Percentiles rank a stretch among this genome's conserved stretches.
phyloP scores from a whole-genome alignment of 2,329 filamentous ascomycete genomes.

The Aspergillus puulaauensis region DNA sequence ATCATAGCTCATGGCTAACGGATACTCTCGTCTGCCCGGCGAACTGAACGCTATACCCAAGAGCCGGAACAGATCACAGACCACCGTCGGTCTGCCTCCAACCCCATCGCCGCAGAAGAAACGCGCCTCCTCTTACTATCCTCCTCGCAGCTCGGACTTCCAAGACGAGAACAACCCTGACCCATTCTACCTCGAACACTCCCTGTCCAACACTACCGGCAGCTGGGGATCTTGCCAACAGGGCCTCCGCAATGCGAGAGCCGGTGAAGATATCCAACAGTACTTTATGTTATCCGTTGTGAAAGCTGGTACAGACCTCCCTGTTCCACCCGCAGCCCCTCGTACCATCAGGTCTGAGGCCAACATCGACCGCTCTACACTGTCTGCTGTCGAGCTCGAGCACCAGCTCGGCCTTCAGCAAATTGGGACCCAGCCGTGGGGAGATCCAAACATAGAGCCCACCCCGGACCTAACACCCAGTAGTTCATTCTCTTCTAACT shows the following conservation, averaged over 20 bases:
- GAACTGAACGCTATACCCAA: constrained; percentile 33
- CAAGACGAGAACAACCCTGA: constrained; percentile 37
- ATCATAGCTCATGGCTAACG: constrained; percentile 40
- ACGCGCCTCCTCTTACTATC: constrained; percentile 32
- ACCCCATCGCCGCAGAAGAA: constrained; percentile 29
- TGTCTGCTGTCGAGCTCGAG: constrained; percentile 32
- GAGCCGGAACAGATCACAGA: constrained; percentile 33
- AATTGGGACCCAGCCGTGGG: constrained; percentile 24
- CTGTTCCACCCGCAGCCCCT: constrained; percentile 6
- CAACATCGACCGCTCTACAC: constrained; percentile 28
- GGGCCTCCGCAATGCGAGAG: constrained; percentile 32
- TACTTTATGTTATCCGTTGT: constrained; percentile 32
- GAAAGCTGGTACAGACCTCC: constrained; percentile 21
- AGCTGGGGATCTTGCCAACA: constrained; percentile 26
- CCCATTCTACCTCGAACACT: constrained; percentile 41
- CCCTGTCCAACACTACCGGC: constrained; percentile 29
- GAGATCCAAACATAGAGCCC: constrained; percentile 27
- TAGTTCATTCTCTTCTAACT: constrained; percentile 40
- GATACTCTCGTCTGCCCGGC: constrained; percentile 32
- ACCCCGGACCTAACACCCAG: constrained; percentile 40
- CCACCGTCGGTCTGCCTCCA: constrained; percentile 29
- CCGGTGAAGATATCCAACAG: constrained; percentile 28
- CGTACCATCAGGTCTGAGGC: constrained; percentile 15
- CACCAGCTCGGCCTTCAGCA: constrained; percentile 30
- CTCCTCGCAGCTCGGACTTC: constrained; percentile 24